Evolutionary conservation across 148 eudicot genomes (phyloP), one percentile per base, ranked within the genome.

Genomic region (Camellia sinensis): DNA sequence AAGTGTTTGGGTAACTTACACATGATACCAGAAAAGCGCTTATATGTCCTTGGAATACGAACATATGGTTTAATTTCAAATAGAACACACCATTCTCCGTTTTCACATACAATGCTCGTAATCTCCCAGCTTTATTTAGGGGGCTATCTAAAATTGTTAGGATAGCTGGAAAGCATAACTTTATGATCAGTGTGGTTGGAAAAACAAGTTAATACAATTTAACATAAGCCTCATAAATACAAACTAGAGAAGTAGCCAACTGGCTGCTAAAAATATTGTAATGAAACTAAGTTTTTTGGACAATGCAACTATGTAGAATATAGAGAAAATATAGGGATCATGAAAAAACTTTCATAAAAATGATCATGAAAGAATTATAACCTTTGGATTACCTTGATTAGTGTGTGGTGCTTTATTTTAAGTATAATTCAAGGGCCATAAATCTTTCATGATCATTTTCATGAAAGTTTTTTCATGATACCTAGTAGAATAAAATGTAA

Each of bases 11-110:
- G 65, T n/a, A 79, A 91, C 99, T 92, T 84, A 93, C 99, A 90
- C 93, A 96, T 96, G 73, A 96, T 86, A 29, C 99, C 99, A 78
- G 99, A 89, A 56, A 96, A 93, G 29, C 99, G 91, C 82, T 92
- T 91, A 69, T 86, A 92, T 67, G 98, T 95, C 84, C 99, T 93
- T 48, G 99, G 99, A 83, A 96, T 90, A 82, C 99, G 99, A 72
- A 88, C 95, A 79, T 87, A 89, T 72, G 99, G 99, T 65, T 93
- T 96, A 54, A 96, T 90, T 82, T 96, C 93, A 79, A 96, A 87
- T 79, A 96, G 97, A 53, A 93, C 29, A 29, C 88, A 77, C 92
- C 97, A 82, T 91, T 90, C 82, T 96, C 92, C 3, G 99, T 93
- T 82, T 72, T 91, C 19, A 96, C 99, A 89, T 96, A 96, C 76